Conservation (phyloP, 768 basidiomycete genomes). For the Boletus tylopilopsis region DNA sequence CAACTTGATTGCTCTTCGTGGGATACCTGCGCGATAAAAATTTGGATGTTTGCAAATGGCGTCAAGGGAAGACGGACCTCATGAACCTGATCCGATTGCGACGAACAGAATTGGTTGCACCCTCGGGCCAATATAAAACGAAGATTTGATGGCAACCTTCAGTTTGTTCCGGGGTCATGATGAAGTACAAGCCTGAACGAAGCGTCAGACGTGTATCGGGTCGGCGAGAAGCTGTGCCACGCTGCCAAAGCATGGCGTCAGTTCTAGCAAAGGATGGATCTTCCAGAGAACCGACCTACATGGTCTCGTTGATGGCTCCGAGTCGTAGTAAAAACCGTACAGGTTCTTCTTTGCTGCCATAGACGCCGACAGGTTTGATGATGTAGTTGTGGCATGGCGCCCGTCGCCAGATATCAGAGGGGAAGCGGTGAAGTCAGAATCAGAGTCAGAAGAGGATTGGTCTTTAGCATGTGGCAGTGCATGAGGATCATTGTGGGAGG, state of each 20-base stretch:
- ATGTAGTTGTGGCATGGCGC: conserved; percentile 14
- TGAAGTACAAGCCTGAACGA: conserved; percentile 22
- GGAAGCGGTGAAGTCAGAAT: conserved; percentile 7
- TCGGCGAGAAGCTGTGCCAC: conserved; percentile 14
- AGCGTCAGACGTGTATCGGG: conserved; percentile 4
- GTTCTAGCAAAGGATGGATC: background rate
- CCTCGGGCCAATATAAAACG: conserved; percentile 60
- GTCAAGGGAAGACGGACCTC: conserved; percentile 44
- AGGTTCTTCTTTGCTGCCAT: conserved; percentile 53
- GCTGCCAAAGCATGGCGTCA: conserved; percentile 1
- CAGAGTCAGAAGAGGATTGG: conserved; percentile 3
- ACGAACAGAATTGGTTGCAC: conserved; percentile 39
- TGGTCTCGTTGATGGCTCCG: conserved; percentile 34
- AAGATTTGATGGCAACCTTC: conserved; percentile 31
- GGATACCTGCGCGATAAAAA: too few relatives aligned
- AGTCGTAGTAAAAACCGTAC: conserved; percentile 40
- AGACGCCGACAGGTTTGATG: conserved; percentile 53
- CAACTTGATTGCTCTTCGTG: conserved; percentile 55
- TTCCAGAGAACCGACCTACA: conserved; percentile 30
- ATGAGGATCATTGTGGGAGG: too few relatives aligned
- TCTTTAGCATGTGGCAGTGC: too few relatives aligned
- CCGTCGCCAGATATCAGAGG: background rate
- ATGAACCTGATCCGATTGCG: conserved; percentile 60
- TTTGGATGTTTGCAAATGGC: conserved; percentile 34
- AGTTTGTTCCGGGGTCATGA: conserved; percentile 1